phyloP scores from a whole-genome alignment of 2,329 filamentous ascomycete species.

The Colletotrichum lini region DNA sequence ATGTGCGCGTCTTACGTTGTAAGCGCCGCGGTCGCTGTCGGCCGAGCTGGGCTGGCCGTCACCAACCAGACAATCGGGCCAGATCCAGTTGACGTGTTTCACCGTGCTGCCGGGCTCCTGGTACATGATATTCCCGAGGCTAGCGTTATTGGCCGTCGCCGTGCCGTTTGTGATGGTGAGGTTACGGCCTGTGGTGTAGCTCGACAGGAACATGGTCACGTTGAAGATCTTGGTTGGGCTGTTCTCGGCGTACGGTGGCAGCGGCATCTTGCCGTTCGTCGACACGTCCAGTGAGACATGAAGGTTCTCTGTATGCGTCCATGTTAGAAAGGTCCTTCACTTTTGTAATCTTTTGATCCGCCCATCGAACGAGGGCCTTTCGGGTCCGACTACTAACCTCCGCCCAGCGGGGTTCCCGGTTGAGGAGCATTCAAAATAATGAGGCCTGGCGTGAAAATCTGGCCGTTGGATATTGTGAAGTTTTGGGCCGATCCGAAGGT shows the following conservation, averaged over 20 bases:
- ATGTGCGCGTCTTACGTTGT: slow-evolving; percentile 67
- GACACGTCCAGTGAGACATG: slow-evolving; percentile 78
- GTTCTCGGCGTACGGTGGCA: slow-evolving; percentile 68
- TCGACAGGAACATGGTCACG: slow-evolving; percentile 78
- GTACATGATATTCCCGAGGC: slow-evolving; percentile 72
- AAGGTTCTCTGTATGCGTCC: slow-evolving; percentile 60
- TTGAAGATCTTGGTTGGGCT: slow-evolving; percentile 72
- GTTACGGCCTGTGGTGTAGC: slow-evolving; percentile 73
- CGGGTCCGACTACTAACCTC: slow-evolving; percentile 61
- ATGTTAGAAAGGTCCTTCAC: slow-evolving; percentile 30
- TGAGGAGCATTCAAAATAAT: slow-evolving; percentile 77
- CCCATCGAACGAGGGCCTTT: not conserved
- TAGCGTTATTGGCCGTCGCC: slow-evolving; percentile 64
- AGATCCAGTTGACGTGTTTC: slow-evolving; percentile 81
- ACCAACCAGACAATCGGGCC: slow-evolving; percentile 78
- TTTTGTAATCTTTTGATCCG: not conserved
- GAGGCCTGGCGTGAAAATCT: slow-evolving; percentile 79
- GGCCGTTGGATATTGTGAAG: slow-evolving; percentile 74
- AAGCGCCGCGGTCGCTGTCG: slow-evolving; percentile 70
- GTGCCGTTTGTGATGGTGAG: slow-evolving; percentile 79
- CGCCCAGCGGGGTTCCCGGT: slow-evolving; percentile 74
- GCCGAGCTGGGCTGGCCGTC: slow-evolving; percentile 63
- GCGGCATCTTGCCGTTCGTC: slow-evolving; percentile 73
- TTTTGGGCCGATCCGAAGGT: slow-evolving; percentile 51
- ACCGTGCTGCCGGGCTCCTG: slow-evolving; percentile 78